Base-by-base conservation (phyloP, 192 early-diverging fungal genomes). In the Backusella morwellensis region DNA sequence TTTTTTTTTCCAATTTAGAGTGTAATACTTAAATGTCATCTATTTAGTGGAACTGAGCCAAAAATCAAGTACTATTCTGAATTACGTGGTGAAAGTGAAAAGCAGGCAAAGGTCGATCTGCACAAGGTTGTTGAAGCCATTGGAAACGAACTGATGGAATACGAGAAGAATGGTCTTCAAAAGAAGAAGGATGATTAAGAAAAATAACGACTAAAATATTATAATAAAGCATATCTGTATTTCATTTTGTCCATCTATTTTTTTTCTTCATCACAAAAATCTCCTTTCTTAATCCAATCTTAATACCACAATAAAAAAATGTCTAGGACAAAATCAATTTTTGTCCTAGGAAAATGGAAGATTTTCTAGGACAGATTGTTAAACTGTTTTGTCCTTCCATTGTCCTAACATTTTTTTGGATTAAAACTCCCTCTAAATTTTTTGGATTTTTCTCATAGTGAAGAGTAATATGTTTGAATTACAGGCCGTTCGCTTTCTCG, bases 61-160 rank as follows among this genome's bases (percentile, higher is more conserved):
- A 98, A 96, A 80, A 89, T 96, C 84, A 96, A 96, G 85, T 95
- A 94, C 77, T 95, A 95, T 76, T 75, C 91, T 38, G 94, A 96
- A 50, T 82, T 93, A 19, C 77, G 87, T 14, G 84, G 92, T 6
- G 35, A 75, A 1, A 83, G 82, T 4, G 88, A 87, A 38, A 77
- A 86, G 6, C 78, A 85, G 21, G 88, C 86, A 59, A 83, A 86
- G 41, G 79, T 84, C 6, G 84, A 81, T 21, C 86, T 93, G 70
- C 75, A 81, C 6, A 83, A 77, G 15, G 86, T 90, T 19, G 84
- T 92, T 66, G 68, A 81, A 29, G 82, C 85, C 66, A 86, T 89
- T 80, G 86, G 83, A 35, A 75, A 66, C 9, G 85, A 88, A 56
- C 74, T 89, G 42, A 78, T 89, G 68, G 85, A 87, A 54, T 86